phyloP scores from a whole-genome alignment of 2,329 filamentous ascomycete genomes.

The Alternaria panax region DNA sequence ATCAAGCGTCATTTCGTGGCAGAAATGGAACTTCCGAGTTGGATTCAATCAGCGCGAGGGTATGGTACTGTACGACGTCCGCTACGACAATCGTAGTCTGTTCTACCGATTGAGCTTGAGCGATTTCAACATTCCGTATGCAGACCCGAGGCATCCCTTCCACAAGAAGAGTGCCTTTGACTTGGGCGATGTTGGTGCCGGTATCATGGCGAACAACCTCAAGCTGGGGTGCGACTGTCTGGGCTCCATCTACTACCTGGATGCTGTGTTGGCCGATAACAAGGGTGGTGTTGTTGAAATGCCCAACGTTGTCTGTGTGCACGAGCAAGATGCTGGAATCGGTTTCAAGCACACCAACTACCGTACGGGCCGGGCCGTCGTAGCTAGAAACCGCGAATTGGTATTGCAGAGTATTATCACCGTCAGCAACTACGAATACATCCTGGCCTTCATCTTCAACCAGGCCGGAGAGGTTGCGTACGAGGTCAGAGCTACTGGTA shows the following conservation, averaged over 20 bases:
- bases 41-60: constrained; percentile 75
- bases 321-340: constrained; percentile 74
- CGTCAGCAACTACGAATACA: constrained; percentile 76
- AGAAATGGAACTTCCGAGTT: constrained; percentile 65
- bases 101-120: constrained; percentile 72
- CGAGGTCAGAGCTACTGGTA: constrained; percentile 73
- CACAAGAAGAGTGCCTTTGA: constrained; percentile 67
- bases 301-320: constrained; percentile 65
- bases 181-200: constrained; percentile 70
- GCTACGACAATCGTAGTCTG: constrained; percentile 68
- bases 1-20: constrained; percentile 65
- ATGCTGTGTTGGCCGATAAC: constrained; percentile 64
- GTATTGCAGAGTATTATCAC: constrained; percentile 75
- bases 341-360: constrained; percentile 78
- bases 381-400: constrained; percentile 69
- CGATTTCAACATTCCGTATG: constrained; percentile 70
- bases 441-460: constrained; percentile 75
- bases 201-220: constrained; percentile 73
- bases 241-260: constrained; percentile 69
- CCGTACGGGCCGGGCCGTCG: constrained; percentile 68
- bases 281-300: constrained; percentile 64
- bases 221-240: constrained; percentile 75
- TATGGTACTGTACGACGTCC: constrained; percentile 72
- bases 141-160: constrained; percentile 71
- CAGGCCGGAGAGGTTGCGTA: constrained; percentile 72